A percentile compares a stretch with the other conserved stretches of the same genome.
Evolutionary conservation across 768 basidiomycete species (phyloP).

Genomic region (Suillus tomentosus): DNA sequence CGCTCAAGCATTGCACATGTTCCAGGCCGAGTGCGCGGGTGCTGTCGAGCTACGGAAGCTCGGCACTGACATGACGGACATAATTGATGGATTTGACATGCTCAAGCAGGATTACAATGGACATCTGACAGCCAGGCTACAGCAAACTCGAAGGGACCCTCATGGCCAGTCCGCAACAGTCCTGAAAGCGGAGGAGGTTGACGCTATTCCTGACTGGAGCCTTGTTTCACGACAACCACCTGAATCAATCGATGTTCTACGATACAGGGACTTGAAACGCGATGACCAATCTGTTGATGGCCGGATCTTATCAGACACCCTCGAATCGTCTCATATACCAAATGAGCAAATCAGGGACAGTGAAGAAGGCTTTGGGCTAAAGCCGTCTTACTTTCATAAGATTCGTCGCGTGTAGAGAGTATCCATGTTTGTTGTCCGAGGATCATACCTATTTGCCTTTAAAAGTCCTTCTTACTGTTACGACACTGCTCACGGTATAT

Average conservation of each 20-base stretch:
- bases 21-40: conserved; percentile 9
- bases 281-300: not conserved
- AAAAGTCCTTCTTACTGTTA: not conserved
- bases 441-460: not conserved
- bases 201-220: not conserved
- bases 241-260: not conserved
- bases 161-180: not conserved
- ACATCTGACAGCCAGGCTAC: not conserved
- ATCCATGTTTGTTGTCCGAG: too few species aligned
- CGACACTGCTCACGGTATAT: not conserved
- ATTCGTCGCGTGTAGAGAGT: not conserved
- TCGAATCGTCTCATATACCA: not conserved
- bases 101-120: not conserved
- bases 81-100: conserved; percentile 9
- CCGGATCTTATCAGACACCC: not conserved
- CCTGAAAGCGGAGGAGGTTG: not conserved
- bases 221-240: not conserved
- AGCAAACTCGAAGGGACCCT: not conserved
- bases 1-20: conserved; percentile 1
- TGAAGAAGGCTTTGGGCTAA: conserved; percentile 1
- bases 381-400: not conserved
- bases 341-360: not conserved
- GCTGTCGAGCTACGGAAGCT: conserved; percentile 79
- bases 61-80: conserved; percentile 89
- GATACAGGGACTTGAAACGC: not conserved